Evolutionary conservation across 2,329 filamentous ascomycete genomes (phyloP), one percentile per base, ranked within the genome.

Genomic region (Trichoderma breve): DNA sequence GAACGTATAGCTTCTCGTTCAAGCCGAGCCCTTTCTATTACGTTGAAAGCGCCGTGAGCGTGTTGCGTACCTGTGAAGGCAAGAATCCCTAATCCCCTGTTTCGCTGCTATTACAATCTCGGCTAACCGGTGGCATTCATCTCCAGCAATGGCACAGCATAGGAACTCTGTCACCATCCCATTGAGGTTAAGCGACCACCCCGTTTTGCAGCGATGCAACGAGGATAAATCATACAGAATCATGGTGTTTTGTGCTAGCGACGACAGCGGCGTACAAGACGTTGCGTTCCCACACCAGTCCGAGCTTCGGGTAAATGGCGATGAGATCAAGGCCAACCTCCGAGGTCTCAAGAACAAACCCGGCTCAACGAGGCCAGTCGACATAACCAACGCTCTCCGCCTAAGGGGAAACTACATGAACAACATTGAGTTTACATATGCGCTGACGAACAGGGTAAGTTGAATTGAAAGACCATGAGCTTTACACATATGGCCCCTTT

Each of bases 261-360:
- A 93, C 71, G 86, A 85, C 18, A 82, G 86, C 15, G 89, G 87
- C 18, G 80, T 84, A 3, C 92, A 93, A 65, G 94, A 98, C 73
- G 90, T 99, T 69, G 85, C 93, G 0, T 99, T 99, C 75, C 96
- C 96, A 2, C 90, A 95, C 76, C 94, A 98, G 82, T 92, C 96
- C 36, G 96, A 99, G 80, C 87, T 99, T 71, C 95, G 94, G 79
- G 89, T 97, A 71, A 99, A 99, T 76, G 88, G 90, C 11, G 92
- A 92, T 39, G 94, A 98, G 71, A 88, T 98, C 75, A 96, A 95
- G 81, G 92, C 92, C n/a, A 99, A 98, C 80, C 87, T 97, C 75
- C 92, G 96, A 76, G 96, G 96, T 5, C 83, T 99, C 73, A 99
- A 99, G 83, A 98, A 97, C 81, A 97, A 96, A 81, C 93, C 95